A percentile compares a stretch with the other conserved stretches of the same genome.
phyloP scores from a whole-genome alignment of 768 basidiomycete genomes.

The Phylloporus sp. region DNA sequence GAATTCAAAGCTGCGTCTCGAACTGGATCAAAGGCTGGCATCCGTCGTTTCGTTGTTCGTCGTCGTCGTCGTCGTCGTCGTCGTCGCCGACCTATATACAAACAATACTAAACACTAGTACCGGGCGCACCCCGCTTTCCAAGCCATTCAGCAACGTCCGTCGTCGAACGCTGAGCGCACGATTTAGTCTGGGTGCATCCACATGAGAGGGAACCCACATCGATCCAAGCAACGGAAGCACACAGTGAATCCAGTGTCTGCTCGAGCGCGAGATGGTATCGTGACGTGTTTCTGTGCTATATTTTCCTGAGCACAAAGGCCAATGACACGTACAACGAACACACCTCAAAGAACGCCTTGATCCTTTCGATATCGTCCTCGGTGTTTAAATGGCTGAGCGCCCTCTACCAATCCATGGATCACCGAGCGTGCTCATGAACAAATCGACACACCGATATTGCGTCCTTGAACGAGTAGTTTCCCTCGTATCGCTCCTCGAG shows the following conservation, averaged over 20 bases:
- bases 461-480: constrained; percentile 51
- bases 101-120: constrained; percentile 8
- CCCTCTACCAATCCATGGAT: constrained; percentile 25
- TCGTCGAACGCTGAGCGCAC: constrained; percentile 47
- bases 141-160: constrained; percentile 55
- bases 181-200: neutral
- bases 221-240: constrained; percentile 55
- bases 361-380: constrained; percentile 60
- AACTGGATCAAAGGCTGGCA: constrained; percentile 73
- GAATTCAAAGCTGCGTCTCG: constrained; percentile 83
- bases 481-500: constrained; percentile 66
- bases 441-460: constrained; percentile 45
- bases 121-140: no score
- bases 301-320: neutral
- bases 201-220: constrained; percentile 38
- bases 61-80: constrained; percentile 11
- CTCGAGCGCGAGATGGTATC: constrained; percentile 56
- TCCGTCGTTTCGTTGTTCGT: constrained; percentile 10
- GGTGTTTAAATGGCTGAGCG: constrained; percentile 51
- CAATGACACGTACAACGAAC: constrained; percentile 2
- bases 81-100: neutral
- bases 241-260: constrained; percentile 68
- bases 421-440: neutral
- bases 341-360: constrained; percentile 72
- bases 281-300: constrained; percentile 64